phyloP scores from a whole-genome alignment of 192 early-diverging fungal species.

The Backusella australiensis region DNA sequence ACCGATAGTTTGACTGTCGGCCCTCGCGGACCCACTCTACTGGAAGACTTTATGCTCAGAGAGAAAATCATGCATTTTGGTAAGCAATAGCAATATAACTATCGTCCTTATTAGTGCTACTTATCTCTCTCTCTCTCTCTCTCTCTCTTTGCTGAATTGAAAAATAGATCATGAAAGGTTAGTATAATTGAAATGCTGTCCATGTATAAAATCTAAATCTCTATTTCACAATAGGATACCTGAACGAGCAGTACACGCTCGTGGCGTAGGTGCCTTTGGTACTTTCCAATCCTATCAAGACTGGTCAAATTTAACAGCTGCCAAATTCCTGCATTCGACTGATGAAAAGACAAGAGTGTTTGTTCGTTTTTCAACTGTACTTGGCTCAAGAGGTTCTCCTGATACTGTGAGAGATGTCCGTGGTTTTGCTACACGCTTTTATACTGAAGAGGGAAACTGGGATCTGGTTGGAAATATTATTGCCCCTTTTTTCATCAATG shows the following conservation, averaged over 20 bases:
- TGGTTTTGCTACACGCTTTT: constrained; percentile 29
- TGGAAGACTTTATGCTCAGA: constrained; percentile 28
- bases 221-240: constrained; percentile 15
- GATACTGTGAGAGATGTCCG: constrained; percentile 44
- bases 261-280: constrained; percentile 44
- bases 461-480: constrained; percentile 38
- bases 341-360: constrained; percentile 43
- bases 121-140: too few relatives aligned
- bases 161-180: background rate
- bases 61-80: constrained; percentile 29
- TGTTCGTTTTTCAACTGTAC: constrained; percentile 47
- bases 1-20: constrained; percentile 28
- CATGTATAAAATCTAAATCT: background rate
- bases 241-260: constrained; percentile 41
- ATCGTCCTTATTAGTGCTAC: background rate
- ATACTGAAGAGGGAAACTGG: constrained; percentile 31
- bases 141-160: background rate
- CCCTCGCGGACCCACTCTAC: constrained; percentile 23
- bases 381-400: constrained; percentile 34
- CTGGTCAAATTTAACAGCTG: constrained; percentile 37
- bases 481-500: constrained; percentile 46
- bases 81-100: background rate
- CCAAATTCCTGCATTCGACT: constrained; percentile 27
- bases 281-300: constrained; percentile 39
- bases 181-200: background rate